phyloP scores from a whole-genome alignment of 306 rosid genomes.

The Adenanthera pavonina region DNA sequence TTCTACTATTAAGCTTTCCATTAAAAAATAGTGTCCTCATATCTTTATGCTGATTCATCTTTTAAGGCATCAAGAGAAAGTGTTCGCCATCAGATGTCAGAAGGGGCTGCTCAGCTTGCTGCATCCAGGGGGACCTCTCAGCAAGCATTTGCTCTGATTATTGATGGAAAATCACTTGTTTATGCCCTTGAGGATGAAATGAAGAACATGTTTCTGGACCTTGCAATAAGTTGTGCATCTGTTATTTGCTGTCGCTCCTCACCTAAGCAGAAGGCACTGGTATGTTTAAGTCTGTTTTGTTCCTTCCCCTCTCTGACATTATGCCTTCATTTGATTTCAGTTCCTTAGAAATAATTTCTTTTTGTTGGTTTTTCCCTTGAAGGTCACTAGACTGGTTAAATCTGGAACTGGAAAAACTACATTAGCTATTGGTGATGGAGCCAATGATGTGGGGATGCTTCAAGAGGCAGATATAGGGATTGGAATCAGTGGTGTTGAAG shows the following conservation, averaged over 20 bases:
- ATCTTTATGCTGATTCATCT: background rate
- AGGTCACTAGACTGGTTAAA: constrained; percentile 27
- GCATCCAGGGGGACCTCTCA: constrained; percentile 7
- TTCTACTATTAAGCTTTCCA: background rate
- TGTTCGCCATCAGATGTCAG: constrained; percentile 17
- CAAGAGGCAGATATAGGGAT: constrained; percentile 84
- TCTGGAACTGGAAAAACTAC: constrained; percentile 48
- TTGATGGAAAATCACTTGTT: constrained; percentile 20
- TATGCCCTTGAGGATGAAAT: constrained; percentile 10
- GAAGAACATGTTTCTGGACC: constrained; percentile 21
- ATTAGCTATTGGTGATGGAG: constrained; percentile 78
- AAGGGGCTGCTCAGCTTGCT: background rate
- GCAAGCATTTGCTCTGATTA: constrained; percentile 23
- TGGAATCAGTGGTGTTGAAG: constrained; percentile 79
- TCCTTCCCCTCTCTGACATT: background rate
- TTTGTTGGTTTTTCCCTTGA: background rate
- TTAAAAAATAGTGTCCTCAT: background rate
- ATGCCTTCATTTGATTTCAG: background rate
- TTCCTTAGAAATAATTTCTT: background rate
- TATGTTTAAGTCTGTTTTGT: background rate
- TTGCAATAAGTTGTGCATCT: background rate
- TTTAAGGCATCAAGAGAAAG: constrained; percentile 27
- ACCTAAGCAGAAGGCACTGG: constrained; percentile 20
- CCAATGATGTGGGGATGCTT: constrained; percentile 84
- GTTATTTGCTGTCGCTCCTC: constrained; percentile 29